Evolutionary conservation across 495 filamentous ascomycete genomes (phyloP).

Genomic region (Arthonia radiata): DNA sequence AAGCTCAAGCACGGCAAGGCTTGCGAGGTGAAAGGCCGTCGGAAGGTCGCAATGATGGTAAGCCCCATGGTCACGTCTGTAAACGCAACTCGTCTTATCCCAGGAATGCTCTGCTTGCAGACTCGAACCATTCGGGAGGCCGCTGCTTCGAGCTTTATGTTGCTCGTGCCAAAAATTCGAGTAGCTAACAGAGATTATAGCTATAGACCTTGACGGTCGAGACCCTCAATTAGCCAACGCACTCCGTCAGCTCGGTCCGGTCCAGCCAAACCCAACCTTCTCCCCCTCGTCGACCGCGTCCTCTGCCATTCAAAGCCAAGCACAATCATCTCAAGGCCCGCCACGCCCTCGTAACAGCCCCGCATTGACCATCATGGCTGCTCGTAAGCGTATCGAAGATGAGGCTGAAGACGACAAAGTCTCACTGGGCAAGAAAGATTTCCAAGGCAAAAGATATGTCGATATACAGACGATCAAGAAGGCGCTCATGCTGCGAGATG

Average conservation of each 20-base stretch:
- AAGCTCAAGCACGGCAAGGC: slow-evolving; percentile 7
- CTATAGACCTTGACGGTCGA: slow-evolving; percentile 39
- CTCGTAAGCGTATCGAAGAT: slow-evolving; percentile 18
- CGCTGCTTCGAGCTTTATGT: too few relatives aligned
- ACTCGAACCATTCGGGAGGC: slow-evolving; percentile 15
- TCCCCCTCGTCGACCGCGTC: slow-evolving; percentile 30
- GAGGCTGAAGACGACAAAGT: slow-evolving; percentile 27
- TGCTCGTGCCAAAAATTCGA: too few relatives aligned
- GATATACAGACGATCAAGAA: slow-evolving; percentile 36
- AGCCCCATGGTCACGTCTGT: slow-evolving; percentile 1
- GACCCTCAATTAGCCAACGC: slow-evolving; percentile 38
- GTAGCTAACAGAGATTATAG: too few relatives aligned
- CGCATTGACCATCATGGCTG: slow-evolving; percentile 23
- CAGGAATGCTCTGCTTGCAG: slow-evolving; percentile 1
- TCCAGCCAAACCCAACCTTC: slow-evolving; percentile 31
- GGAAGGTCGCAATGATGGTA: slow-evolving; percentile 1
- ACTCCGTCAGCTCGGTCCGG: slow-evolving; percentile 37
- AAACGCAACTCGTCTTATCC: slow-evolving; percentile 3
- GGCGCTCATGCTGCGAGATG: slow-evolving; percentile 33
- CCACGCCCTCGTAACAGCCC: slow-evolving; percentile 23
- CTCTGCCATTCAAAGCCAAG: slow-evolving; percentile 7
- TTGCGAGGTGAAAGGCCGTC: slow-evolving; percentile 1
- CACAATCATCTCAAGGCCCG: slow-evolving; percentile 5
- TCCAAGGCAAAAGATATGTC: slow-evolving; percentile 28
- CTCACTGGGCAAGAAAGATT: slow-evolving; percentile 18